These are phyloP conservation scores for Linnemannia elongata DNA, from an alignment of 192 early-diverging fungal genomes.

Conservation along the genomic window DNA sequence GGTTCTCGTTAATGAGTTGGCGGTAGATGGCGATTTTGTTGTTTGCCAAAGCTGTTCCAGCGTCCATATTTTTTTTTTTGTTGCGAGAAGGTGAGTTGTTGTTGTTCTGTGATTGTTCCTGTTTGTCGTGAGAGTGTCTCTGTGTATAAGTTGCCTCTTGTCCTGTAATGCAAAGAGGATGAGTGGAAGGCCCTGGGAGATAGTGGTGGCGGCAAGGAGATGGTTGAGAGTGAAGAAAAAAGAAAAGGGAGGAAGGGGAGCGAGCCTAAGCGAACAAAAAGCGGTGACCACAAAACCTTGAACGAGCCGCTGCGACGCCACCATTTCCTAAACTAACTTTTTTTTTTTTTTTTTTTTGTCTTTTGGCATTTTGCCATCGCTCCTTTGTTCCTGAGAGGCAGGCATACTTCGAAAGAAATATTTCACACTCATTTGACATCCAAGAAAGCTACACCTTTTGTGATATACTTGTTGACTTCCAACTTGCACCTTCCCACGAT, in stretches of 20 bases:
- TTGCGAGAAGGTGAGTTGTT: neutral
- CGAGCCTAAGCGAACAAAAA: neutral
- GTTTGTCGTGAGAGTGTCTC: neutral
- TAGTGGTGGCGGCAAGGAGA: neutral
- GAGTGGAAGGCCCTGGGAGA: neutral
- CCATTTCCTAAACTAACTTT: neutral
- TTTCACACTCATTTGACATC: neutral
- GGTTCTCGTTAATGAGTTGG: slow-evolving; percentile 42
- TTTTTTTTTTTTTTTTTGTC: too few species aligned
- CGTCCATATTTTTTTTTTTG: neutral
- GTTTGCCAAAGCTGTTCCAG: neutral
- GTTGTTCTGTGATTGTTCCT: neutral
- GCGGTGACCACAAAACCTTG: neutral
- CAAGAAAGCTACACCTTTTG: neutral
- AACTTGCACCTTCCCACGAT: too few species aligned
- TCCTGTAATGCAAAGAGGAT: neutral
- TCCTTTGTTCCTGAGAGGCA: neutral
- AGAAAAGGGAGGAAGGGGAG: neutral
- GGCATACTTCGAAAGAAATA: neutral
- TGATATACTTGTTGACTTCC: too few species aligned
- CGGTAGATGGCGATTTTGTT: slow-evolving; percentile 27
- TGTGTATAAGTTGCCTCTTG: neutral
- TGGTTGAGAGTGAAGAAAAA: neutral
- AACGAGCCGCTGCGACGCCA: neutral
- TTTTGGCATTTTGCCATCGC: too few species aligned